phyloP scores from a whole-genome alignment of 2,329 filamentous ascomycete genomes.

The Aspergillus viridinutans region DNA sequence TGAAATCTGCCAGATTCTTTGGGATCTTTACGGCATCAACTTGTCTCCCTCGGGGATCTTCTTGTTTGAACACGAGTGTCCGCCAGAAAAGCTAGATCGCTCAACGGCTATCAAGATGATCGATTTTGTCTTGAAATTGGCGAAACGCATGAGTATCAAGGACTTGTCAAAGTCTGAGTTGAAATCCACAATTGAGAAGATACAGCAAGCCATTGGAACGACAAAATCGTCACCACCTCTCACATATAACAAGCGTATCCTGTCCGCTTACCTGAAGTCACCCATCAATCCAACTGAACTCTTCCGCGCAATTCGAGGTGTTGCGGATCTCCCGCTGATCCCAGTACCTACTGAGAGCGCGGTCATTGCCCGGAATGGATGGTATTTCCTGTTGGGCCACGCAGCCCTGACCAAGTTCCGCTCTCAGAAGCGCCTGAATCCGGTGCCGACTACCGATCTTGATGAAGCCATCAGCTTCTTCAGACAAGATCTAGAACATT shows the following conservation, averaged over 20 bases:
- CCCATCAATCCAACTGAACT: constrained; percentile 78
- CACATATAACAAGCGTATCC: constrained; percentile 80
- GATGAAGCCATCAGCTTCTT: constrained; percentile 77
- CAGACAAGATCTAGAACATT: constrained; percentile 76
- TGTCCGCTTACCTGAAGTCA: constrained; percentile 74
- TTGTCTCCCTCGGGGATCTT: constrained; percentile 66
- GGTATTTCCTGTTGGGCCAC: constrained; percentile 89
- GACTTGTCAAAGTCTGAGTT: constrained; percentile 89
- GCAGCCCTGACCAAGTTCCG: constrained; percentile 84
- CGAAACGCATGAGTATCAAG: constrained; percentile 79
- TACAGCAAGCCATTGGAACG: constrained; percentile 77
- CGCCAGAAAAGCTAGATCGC: constrained; percentile 71
- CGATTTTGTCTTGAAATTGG: constrained; percentile 76
- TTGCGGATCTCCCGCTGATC: constrained; percentile 68
- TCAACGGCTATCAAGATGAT: constrained; percentile 75
- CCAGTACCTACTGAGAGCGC: constrained; percentile 66
- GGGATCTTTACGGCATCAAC: constrained; percentile 76
- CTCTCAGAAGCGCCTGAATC: constrained; percentile 70
- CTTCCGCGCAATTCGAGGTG: constrained; percentile 74
- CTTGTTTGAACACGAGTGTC: constrained; percentile 72
- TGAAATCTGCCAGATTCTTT: constrained; percentile 80
- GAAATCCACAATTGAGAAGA: constrained; percentile 84
- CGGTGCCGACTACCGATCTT: constrained; percentile 76
- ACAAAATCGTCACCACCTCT: constrained; percentile 75
- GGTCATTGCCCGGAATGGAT: constrained; percentile 71